These are phyloP conservation scores for Penicillium pancosmium DNA, from an alignment of 495 filamentous ascomycete species.

Conservation along the genomic window DNA sequence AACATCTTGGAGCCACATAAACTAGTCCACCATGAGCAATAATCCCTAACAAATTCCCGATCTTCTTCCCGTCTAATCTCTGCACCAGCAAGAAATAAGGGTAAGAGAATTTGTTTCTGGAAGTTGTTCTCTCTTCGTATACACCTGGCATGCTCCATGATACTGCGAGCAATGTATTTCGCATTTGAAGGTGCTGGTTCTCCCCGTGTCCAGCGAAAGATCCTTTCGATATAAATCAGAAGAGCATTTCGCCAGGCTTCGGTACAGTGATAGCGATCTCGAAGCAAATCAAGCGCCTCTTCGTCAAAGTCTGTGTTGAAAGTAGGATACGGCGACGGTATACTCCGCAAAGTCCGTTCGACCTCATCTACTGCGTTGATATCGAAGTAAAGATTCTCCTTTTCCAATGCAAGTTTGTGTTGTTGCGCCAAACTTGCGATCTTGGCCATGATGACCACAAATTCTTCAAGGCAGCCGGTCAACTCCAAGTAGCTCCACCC, in stretches of 20 bases:
- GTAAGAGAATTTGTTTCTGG: constrained; percentile 7
- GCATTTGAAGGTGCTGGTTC: neutral
- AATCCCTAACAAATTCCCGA: constrained; percentile 5
- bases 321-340: neutral
- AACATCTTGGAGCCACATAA: constrained; percentile 12
- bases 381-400: constrained; percentile 24
- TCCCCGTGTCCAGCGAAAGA: constrained; percentile 24
- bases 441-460: constrained; percentile 17
- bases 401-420: constrained; percentile 17
- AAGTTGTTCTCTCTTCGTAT: constrained; percentile 7
- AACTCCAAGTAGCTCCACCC: constrained; percentile 25
- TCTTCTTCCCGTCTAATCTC: constrained; percentile 8
- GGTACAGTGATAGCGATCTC: constrained; percentile 23
- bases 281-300: constrained; percentile 23
- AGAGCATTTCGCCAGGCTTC: constrained; percentile 30
- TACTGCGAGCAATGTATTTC: constrained; percentile 4
- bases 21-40: constrained; percentile 3
- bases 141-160: constrained; percentile 9
- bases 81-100: constrained; percentile 5
- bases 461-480: constrained; percentile 21
- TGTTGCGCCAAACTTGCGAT: constrained; percentile 21
- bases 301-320: constrained; percentile 8
- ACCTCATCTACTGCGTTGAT: constrained; percentile 18
- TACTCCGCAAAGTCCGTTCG: constrained; percentile 6
- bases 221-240: constrained; percentile 26